Evolutionary conservation across 306 rosid genomes (phyloP).

Genomic region (Cucumis melo): DNA sequence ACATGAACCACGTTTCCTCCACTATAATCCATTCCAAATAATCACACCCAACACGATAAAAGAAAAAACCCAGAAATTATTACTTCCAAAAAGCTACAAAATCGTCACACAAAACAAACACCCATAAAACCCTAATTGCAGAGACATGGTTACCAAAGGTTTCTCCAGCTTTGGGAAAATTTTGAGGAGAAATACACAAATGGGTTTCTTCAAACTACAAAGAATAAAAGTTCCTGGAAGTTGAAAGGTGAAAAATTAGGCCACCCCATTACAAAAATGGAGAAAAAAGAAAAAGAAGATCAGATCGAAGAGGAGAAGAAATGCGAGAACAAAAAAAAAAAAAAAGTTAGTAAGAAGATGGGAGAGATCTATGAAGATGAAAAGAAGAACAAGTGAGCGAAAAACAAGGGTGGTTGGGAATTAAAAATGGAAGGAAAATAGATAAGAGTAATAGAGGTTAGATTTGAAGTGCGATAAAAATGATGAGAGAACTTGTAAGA

Average conservation of each 20-base stretch:
- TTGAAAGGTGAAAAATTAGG: neutral
- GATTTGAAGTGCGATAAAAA: slow-evolving; percentile 2
- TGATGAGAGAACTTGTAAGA: neutral
- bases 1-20: slow-evolving; percentile 73
- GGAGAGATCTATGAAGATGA: neutral
- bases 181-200: neutral
- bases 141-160: neutral
- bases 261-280: neutral
- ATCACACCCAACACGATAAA: neutral
- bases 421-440: neutral
- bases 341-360: neutral
- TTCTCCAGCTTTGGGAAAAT: neutral
- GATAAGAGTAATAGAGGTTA: neutral
- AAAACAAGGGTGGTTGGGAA: neutral
- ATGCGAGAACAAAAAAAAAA: neutral
- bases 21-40: slow-evolving; percentile 43
- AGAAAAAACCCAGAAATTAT: neutral
- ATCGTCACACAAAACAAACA: neutral
- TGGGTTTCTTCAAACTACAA: neutral
- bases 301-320: slow-evolving; percentile 3
- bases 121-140: slow-evolving; percentile 5
- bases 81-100: neutral
- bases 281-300: neutral
- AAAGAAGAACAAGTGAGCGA: neutral
- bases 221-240: neutral